Base-by-base conservation (phyloP, 2,329 filamentous ascomycete genomes). In the Sclerotinia glacialis region DNA sequence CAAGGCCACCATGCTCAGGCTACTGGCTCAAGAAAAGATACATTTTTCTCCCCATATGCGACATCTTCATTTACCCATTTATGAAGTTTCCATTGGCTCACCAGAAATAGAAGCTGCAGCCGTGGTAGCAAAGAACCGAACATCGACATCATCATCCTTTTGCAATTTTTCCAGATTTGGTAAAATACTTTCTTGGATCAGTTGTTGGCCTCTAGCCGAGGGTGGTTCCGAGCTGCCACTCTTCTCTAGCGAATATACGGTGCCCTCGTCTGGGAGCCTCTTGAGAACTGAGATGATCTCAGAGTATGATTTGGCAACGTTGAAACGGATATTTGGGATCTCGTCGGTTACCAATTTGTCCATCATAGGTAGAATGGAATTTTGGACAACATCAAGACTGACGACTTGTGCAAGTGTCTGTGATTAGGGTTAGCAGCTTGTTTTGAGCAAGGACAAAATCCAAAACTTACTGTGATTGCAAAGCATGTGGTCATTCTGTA, bases 401-500 rank as follows among this genome's bases (percentile, higher is more conserved):
- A 99, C 91, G 64, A 96, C 96, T 42, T 91, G 91, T 40, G 95
- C 91, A 70, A 99, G 88, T 31, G 94, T 99, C 95, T 99, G 72
- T 59, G 68, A 49, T 26, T 26, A 71, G 53, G 44, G 21, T 65
- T 47, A 59, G 63, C 44, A 47, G 11, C 12, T 40, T 31, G 47
- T 55, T 53, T 40, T 63, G 37, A n/a, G 44, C 53, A 58, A n/a
- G 28, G 52, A 5, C 5, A 31, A 44, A 31, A 21, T 58, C 7
- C 37, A 47, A n/a, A 12, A 85, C 91, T 83, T 85, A 99, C 95
- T 74, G 93, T 94, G 72, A 99, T 96, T 69, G 95, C 95, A 78
- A 99, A 99, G 82, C 94, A 98, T n/a, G 95, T 99, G 12, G 95
- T 99, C 95, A 99, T 99, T 78, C 95, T 87, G 85, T 99, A 99